Evolutionary conservation across 1,284 basidiomycete genomes (phyloP).

Genomic region (Rhodotorula sp.): DNA sequence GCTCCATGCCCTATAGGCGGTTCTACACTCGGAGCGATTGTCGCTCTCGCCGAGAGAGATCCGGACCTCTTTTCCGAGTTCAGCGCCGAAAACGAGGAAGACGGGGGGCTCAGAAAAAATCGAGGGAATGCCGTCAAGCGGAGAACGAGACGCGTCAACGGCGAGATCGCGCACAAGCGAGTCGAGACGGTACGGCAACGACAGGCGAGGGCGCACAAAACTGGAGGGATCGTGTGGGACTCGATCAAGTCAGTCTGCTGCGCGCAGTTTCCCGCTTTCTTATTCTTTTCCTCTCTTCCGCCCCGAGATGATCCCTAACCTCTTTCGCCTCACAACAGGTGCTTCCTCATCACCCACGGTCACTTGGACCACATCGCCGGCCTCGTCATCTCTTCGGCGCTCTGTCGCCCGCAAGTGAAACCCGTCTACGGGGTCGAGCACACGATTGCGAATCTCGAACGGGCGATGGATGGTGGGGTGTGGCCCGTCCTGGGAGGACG

Average conservation of each 20-base stretch:
- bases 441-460: conserved; percentile 42
- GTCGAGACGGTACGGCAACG: background rate
- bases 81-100: conserved; percentile 15
- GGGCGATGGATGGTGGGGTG: conserved; percentile 43
- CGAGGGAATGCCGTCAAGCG: conserved; percentile 17
- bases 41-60: conserved; percentile 35
- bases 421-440: conserved; percentile 40
- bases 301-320: background rate
- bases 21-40: conserved; percentile 44
- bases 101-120: conserved; percentile 16
- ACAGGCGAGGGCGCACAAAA: background rate
- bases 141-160: background rate
- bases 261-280: too few relatives aligned
- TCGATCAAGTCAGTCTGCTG: conserved; percentile 18
- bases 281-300: too few relatives aligned
- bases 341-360: conserved; percentile 42
- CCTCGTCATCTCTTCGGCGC: conserved; percentile 42
- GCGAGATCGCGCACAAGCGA: too few relatives aligned
- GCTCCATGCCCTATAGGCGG: conserved; percentile 17
- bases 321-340: conserved; percentile 1
- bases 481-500: conserved; percentile 44
- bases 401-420: conserved; percentile 20
- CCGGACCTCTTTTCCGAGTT: conserved; percentile 29
- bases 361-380: conserved; percentile 46
- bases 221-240: conserved; percentile 25